Conservation (phyloP, 305 asterid species). For the Vinca major region DNA sequence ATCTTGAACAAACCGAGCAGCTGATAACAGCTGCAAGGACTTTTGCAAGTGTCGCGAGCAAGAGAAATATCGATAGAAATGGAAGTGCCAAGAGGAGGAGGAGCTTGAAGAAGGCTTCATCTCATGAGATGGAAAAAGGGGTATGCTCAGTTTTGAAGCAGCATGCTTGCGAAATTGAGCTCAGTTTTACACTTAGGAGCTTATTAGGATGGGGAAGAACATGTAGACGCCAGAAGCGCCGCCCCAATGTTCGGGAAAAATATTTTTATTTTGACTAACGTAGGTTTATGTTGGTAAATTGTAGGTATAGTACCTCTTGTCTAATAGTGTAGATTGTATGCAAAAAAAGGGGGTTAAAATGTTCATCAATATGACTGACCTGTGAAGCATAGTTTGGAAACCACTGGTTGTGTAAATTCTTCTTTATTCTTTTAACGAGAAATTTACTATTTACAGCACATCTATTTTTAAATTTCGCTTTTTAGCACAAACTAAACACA, state of each 20-base stretch:
- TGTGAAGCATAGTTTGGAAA: not conserved
- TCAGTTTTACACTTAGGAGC: constrained; percentile 3
- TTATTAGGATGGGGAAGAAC: constrained; percentile 25
- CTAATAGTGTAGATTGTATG: not conserved
- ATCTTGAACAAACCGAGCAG: constrained; percentile 12
- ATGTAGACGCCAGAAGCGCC: constrained; percentile 18
- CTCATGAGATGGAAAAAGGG: not conserved
- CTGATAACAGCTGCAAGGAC: not conserved
- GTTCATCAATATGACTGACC: not conserved
- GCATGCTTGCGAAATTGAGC: constrained; percentile 10
- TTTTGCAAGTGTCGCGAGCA: not conserved
- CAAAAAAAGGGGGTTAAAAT: not conserved
- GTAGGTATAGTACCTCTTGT: not conserved
- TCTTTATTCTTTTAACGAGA: no score
- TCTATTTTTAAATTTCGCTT: no score
- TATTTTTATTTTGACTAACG: constrained; percentile 3
- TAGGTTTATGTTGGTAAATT: not conserved
- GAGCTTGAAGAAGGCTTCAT: not conserved
- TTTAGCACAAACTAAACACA: no score
- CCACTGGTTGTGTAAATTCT: no score
- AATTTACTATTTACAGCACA: no score
- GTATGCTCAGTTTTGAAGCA: constrained; percentile 8
- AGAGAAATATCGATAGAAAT: constrained; percentile 22
- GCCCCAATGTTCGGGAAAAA: constrained; percentile 11
- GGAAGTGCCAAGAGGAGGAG: constrained; percentile 12